Percentiles rank a stretch among this genome's conserved stretches.
Conservation (phyloP, 2,329 filamentous ascomycete genomes). For the Xylariaceae sp. region DNA sequence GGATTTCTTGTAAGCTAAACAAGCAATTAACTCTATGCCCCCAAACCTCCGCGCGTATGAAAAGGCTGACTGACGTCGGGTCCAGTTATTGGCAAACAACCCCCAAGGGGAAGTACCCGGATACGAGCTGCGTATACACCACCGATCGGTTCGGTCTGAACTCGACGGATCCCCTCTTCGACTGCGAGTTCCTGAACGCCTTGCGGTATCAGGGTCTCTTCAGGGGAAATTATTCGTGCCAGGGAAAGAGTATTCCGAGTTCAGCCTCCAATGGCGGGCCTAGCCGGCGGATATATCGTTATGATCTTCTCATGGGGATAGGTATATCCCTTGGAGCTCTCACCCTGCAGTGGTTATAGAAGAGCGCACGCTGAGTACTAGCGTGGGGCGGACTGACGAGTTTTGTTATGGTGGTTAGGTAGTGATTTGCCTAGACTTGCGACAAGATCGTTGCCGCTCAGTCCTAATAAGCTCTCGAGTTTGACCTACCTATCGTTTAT, state of each 20-base stretch:
- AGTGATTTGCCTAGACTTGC: neutral
- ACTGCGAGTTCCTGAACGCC: conserved; percentile 13
- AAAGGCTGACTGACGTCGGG: neutral
- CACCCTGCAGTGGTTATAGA: neutral
- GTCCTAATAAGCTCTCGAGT: too few relatives aligned
- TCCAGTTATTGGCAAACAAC: conserved; percentile 4
- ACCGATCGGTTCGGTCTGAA: conserved; percentile 11
- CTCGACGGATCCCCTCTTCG: conserved; percentile 13
- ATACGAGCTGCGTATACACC: conserved; percentile 6
- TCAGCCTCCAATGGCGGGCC: too few relatives aligned
- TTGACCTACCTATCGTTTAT: too few relatives aligned
- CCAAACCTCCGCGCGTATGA: neutral
- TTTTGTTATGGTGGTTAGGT: neutral
- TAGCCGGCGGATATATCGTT: neutral
- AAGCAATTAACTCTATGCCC: neutral
- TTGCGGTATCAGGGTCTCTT: conserved; percentile 8
- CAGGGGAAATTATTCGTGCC: conserved; percentile 12
- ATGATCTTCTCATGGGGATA: neutral
- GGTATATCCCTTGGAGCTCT: neutral
- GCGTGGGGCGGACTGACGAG: neutral
- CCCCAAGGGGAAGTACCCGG: conserved; percentile 2
- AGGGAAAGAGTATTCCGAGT: conserved; percentile 1
- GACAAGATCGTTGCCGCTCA: too few relatives aligned
- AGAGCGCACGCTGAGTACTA: neutral
- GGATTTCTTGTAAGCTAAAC: conserved; percentile 19